phyloP scores from a whole-genome alignment of 345 rosid species.

The Citrus reticulata region DNA sequence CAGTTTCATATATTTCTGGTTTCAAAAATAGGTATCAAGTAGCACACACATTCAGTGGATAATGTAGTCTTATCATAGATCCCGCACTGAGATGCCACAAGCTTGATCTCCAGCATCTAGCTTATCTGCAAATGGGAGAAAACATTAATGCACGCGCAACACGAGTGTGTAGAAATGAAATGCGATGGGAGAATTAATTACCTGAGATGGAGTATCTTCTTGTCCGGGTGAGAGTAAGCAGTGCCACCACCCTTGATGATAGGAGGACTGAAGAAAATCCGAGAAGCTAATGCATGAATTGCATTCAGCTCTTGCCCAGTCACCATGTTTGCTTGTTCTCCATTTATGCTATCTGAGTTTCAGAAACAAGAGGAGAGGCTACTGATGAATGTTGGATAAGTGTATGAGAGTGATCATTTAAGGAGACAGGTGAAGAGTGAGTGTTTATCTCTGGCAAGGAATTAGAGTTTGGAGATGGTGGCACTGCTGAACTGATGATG shows the following conservation, averaged over 20 bases:
- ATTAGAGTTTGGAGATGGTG: too few species aligned
- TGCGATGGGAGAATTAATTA: not conserved
- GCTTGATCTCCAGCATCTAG: not conserved
- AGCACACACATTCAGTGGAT: not conserved
- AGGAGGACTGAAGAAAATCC: conserved; percentile 72
- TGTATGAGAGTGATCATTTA: too few species aligned
- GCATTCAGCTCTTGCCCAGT: conserved; percentile 64
- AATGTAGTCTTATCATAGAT: not conserved
- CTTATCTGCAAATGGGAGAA: conserved; percentile 13
- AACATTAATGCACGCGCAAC: not conserved
- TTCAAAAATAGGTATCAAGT: not conserved
- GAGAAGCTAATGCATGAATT: conserved; percentile 76
- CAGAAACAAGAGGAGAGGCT: too few species aligned
- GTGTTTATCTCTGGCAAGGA: too few species aligned
- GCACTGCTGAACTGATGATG: too few species aligned
- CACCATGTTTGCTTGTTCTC: conserved; percentile 86
- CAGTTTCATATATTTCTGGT: not conserved
- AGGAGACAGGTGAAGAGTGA: too few species aligned
- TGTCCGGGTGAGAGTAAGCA: conserved; percentile 60
- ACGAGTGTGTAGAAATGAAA: too few species aligned
- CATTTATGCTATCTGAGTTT: conserved; percentile 63
- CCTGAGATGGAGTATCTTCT: conserved; percentile 85
- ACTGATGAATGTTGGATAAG: too few species aligned
- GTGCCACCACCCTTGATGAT: conserved; percentile 40
- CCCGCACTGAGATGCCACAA: not conserved